Conservation (phyloP, 2,329 filamentous ascomycete species). For the Blastomyces gilchristii region DNA sequence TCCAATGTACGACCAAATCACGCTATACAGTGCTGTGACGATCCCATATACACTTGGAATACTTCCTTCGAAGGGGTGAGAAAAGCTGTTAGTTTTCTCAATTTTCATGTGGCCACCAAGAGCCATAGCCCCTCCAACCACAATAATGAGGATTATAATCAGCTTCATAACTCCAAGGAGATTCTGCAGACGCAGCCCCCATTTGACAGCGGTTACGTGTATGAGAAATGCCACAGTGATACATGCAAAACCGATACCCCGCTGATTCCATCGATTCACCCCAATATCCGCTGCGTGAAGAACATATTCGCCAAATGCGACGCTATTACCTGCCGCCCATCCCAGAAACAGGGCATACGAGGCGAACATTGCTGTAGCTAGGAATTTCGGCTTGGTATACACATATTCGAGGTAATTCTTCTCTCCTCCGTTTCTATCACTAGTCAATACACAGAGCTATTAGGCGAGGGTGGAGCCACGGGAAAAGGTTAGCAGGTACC, state of each 20-base stretch:
- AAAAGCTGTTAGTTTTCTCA: conserved; percentile 30
- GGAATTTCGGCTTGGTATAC: conserved; percentile 42
- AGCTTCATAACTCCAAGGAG: conserved; percentile 42
- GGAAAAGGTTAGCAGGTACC: conserved; percentile 18
- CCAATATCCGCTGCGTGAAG: conserved; percentile 38
- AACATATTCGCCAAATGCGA: conserved; percentile 44
- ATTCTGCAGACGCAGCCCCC: conserved; percentile 42
- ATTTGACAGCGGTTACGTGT: conserved; percentile 38
- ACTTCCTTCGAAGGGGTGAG: conserved; percentile 31
- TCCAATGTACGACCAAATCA: conserved; percentile 52
- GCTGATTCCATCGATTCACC: conserved; percentile 41
- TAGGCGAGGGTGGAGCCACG: neutral
- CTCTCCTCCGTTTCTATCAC: conserved; percentile 40
- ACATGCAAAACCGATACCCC: conserved; percentile 39
- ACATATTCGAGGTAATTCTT: conserved; percentile 47
- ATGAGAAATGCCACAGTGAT: conserved; percentile 41
- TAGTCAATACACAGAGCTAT: neutral
- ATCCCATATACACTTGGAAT: conserved; percentile 36
- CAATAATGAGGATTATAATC: conserved; percentile 39
- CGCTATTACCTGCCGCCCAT: conserved; percentile 44
- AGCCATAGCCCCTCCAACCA: conserved; percentile 35
- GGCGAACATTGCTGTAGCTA: conserved; percentile 46
- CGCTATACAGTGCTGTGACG: conserved; percentile 51
- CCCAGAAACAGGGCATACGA: conserved; percentile 42
- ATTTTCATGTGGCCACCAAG: conserved; percentile 31